phyloP scores from a whole-genome alignment of 2,329 filamentous ascomycete genomes.

The Dryadomyces quercus-mongolicae region DNA sequence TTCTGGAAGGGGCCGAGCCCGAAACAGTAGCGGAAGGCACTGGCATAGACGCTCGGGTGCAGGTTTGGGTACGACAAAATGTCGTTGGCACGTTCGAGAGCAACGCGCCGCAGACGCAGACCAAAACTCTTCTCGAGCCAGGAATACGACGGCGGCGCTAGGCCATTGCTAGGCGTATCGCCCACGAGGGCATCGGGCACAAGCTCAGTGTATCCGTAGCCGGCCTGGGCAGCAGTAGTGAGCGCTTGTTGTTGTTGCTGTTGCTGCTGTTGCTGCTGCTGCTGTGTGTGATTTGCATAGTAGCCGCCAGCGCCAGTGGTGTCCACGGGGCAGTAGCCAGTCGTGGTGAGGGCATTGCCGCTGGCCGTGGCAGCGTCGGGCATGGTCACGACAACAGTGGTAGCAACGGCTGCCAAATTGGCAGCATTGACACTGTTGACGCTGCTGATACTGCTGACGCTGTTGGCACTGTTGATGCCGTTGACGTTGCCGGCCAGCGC shows the following conservation, averaged over 20 bases:
- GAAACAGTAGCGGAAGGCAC: slow-evolving; percentile 58
- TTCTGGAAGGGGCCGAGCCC: slow-evolving; percentile 41
- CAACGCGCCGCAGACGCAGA: slow-evolving; percentile 54
- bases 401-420: not conserved
- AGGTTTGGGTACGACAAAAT: slow-evolving; percentile 40
- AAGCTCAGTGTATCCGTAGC: not conserved
- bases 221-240: no score
- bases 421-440: not conserved
- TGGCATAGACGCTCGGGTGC: slow-evolving; percentile 33
- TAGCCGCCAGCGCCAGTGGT: no score
- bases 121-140: slow-evolving; percentile 57
- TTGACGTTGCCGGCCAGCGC: not conserved
- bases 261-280: no score
- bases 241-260: not conserved
- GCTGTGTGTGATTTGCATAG: not conserved
- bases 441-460: not conserved
- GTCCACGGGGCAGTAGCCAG: no score
- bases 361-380: not conserved
- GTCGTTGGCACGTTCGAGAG: slow-evolving; percentile 49
- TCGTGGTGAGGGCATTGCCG: no score
- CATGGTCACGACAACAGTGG: not conserved
- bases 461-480: not conserved
- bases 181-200: slow-evolving; percentile 9
- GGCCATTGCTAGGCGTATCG: slow-evolving; percentile 17
- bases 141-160: slow-evolving; percentile 43